Conservation (phyloP, 306 rosid species). For the Carpinus fangiana region DNA sequence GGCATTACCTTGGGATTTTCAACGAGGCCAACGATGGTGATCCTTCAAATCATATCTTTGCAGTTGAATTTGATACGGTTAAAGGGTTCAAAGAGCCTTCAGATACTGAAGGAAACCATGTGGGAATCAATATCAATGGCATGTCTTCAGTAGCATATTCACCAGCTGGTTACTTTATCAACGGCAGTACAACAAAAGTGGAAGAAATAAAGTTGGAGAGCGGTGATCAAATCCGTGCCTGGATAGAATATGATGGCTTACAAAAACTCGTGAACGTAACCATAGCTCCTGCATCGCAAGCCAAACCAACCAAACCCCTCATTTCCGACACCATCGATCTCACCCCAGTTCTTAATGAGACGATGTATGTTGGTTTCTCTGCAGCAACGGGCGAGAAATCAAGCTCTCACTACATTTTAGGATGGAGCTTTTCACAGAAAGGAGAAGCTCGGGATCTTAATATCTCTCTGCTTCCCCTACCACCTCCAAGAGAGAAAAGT, state of each 20-base stretch:
- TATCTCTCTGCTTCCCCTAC: slow-evolving; percentile 42
- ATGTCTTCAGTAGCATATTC: slow-evolving; percentile 13
- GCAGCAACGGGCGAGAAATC: slow-evolving; percentile 59
- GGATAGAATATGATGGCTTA: slow-evolving; percentile 65
- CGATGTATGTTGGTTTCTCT: slow-evolving; percentile 65
- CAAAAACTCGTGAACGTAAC: slow-evolving; percentile 39
- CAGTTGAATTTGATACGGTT: slow-evolving; percentile 78
- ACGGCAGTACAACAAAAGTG: neutral
- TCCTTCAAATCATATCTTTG: slow-evolving; percentile 40
- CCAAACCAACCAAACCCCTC: slow-evolving; percentile 41
- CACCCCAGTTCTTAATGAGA: neutral
- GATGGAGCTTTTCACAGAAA: slow-evolving; percentile 64
- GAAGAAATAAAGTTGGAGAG: slow-evolving; percentile 42
- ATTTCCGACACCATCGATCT: neutral
- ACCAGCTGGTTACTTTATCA: slow-evolving; percentile 41
- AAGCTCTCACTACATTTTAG: slow-evolving; percentile 70
- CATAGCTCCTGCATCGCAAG: slow-evolving; percentile 29
- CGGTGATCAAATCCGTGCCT: slow-evolving; percentile 45
- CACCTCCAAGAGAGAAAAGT: slow-evolving; percentile 37
- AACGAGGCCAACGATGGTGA: slow-evolving; percentile 24
- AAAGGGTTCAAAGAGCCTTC: slow-evolving; percentile 33
- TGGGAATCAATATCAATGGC: slow-evolving; percentile 56
- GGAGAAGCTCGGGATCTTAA: slow-evolving; percentile 32
- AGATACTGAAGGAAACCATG: slow-evolving; percentile 49
- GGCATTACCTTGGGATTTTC: slow-evolving; percentile 59